phyloP scores from a whole-genome alignment of 164 flowering plant species.

The Vitis cinerea region DNA sequence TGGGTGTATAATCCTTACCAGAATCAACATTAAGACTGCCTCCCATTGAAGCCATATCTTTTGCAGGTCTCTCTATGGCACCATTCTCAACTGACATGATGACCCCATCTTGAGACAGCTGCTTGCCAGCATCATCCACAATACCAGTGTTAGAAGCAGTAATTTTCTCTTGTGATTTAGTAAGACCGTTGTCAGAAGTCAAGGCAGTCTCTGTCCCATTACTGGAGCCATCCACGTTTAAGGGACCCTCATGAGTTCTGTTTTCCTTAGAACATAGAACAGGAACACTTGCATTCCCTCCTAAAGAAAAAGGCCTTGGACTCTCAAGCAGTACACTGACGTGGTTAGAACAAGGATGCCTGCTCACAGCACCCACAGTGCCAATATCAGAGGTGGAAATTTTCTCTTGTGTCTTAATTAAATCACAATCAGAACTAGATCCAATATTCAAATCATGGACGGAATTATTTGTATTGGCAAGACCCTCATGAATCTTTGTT shows the following conservation, averaged over 20 bases:
- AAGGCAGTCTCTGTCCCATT: background rate
- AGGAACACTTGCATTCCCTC: background rate
- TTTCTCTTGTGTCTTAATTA: constrained; percentile 5
- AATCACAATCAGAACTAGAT: constrained; percentile 1
- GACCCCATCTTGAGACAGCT: constrained; percentile 1
- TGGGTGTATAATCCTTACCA: constrained; percentile 6
- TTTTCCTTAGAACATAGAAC: constrained; percentile 15
- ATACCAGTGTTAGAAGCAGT: background rate
- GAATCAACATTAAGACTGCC: background rate
- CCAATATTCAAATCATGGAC: background rate
- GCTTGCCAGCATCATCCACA: constrained; percentile 7
- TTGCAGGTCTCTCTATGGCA: constrained; percentile 14
- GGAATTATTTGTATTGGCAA: background rate
- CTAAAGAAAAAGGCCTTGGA: constrained; percentile 3
- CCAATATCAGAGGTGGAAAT: background rate
- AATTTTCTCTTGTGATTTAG: constrained; percentile 2
- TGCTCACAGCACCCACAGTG: constrained; percentile 7
- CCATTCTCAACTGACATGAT: constrained; percentile 4
- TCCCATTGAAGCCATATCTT: constrained; percentile 5
- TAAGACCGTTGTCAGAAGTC: constrained; percentile 5
- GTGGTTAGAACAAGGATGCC: constrained; percentile 11
- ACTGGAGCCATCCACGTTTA: constrained; percentile 1
- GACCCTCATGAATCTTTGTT: constrained; percentile 3
- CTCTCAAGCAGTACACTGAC: background rate
- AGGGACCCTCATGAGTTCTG: background rate